Base-by-base conservation (phyloP, 1,139 yeast species). In the Suhomyces panamericanus region DNA sequence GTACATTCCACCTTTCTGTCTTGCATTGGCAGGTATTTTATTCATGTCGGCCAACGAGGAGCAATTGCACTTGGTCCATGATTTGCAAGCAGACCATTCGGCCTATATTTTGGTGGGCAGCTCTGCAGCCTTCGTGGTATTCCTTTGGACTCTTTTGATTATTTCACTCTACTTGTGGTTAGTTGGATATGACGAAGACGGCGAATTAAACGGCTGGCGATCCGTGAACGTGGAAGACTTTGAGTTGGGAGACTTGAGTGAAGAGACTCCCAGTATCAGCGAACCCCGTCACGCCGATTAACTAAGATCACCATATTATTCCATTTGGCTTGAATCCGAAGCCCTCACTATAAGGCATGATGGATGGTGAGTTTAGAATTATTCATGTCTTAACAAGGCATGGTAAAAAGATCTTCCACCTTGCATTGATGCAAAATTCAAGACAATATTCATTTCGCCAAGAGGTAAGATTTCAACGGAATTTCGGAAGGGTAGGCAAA, bases 21-120 rank as follows among this genome's bases (percentile, higher is more conserved):
- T 91, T 43, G 78, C 89, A 2, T 78, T 87, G 50, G 73, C 95
- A 1, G 98, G 98, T 0, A 64, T 87, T 14, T 60, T 87, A 52
- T 91, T 91, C 61, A 89, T 90, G 96, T 80, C 88, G 22, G 98
- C 98, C 22, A 90, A 78, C 49, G 97, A 91, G 60, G 96, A 91
- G 61, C 96, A 91, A 58, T 70, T 91, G 57, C 67, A 69, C 13
- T 69, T 88, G 49, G 88, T 90, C 1, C 69, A 82, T 46, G 83
- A 81, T 51, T 73, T 87, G 54, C 89, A 90, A 4, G 83, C 96
- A 9, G 96, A 88, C 64, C 95, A 88, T 56, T 82, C 93, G 39
- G 81, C 96, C 0, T 91, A 91, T 61, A 78, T 87, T 32, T 70
- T 91, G 62, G 79, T 85, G n/a, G 74, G 86, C 5, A 66, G 83